These are phyloP conservation scores for Amoebophrya sp. DNA, from an alignment of 169 alveolate genomes.

Conservation along the genomic window DNA sequence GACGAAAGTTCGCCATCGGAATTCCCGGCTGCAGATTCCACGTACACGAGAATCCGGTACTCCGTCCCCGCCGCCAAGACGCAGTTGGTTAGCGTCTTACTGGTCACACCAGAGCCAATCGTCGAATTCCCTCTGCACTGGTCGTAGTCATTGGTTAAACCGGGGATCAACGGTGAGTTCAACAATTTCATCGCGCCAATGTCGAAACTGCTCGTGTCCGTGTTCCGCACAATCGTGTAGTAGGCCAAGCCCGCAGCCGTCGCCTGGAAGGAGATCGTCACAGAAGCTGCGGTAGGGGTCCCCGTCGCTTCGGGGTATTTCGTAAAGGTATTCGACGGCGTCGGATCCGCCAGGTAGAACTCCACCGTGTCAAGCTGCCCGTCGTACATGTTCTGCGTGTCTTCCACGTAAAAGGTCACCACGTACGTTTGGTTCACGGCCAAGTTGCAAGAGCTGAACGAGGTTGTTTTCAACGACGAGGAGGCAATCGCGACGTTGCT, in stretches of 20 bases:
- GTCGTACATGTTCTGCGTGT: neutral
- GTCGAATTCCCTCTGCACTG: neutral
- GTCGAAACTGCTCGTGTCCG: neutral
- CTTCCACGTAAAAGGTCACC: neutral
- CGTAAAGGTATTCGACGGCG: slow-evolving; percentile 2
- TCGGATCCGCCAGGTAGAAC: neutral
- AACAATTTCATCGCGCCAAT: neutral
- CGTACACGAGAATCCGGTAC: neutral
- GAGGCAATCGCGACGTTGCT: neutral
- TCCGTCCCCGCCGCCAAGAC: slow-evolving; percentile 9
- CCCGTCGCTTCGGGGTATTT: slow-evolving; percentile 19
- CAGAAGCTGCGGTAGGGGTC: neutral
- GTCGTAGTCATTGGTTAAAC: neutral
- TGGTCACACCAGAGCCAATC: neutral
- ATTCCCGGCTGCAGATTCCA: neutral
- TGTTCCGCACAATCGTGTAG: neutral
- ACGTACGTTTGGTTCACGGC: neutral
- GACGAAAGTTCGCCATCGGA: neutral
- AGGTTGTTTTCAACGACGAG: neutral
- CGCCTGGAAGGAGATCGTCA: neutral
- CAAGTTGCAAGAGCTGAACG: neutral
- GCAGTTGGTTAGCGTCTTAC: neutral
- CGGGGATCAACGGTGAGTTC: neutral
- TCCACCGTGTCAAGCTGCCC: neutral
- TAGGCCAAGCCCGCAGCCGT: neutral